phyloP scores from a whole-genome alignment of 2,329 filamentous ascomycete species.

The Volutella citrinella region DNA sequence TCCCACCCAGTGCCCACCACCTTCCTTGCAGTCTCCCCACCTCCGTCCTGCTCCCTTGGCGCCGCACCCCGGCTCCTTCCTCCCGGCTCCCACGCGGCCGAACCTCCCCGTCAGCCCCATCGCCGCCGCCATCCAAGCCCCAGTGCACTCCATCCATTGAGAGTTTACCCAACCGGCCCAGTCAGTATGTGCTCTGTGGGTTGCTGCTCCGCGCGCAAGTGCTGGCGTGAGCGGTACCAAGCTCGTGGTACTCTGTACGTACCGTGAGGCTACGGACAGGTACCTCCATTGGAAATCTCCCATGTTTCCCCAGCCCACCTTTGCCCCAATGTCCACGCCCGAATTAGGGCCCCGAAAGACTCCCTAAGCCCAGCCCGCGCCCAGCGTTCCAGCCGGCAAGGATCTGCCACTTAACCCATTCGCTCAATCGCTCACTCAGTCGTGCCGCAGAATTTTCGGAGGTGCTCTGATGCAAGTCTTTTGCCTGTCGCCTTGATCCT shows the following conservation, averaged over 20 bases:
- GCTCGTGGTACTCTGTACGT: too few relatives aligned
- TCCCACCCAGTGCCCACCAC: neutral
- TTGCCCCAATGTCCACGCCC: constrained; percentile 9
- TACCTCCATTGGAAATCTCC: too few relatives aligned
- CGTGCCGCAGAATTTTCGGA: constrained; percentile 21
- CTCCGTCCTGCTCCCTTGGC: too few relatives aligned
- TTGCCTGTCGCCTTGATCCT: constrained; percentile 10
- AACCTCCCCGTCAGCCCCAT: constrained; percentile 21
- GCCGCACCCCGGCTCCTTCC: neutral
- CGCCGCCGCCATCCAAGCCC: constrained; percentile 3
- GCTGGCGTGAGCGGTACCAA: too few relatives aligned
- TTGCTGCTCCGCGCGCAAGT: too few relatives aligned
- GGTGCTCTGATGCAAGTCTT: constrained; percentile 10
- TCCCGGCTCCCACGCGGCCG: constrained; percentile 19
- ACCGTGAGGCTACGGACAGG: too few relatives aligned
- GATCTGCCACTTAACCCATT: too few relatives aligned
- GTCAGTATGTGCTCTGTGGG: too few relatives aligned
- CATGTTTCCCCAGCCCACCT: constrained; percentile 6
- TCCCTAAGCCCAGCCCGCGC: constrained; percentile 16
- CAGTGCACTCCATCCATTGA: constrained; percentile 5
- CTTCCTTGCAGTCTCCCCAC: constrained; percentile 14
- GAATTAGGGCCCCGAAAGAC: constrained; percentile 7
- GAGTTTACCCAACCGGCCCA: constrained; percentile 6
- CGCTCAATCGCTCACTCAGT: constrained; percentile 22
- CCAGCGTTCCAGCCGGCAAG: constrained; percentile 16